Evolutionary conservation across 1,284 basidiomycete species (phyloP).

Genomic region (Sporisorium reilianum): DNA sequence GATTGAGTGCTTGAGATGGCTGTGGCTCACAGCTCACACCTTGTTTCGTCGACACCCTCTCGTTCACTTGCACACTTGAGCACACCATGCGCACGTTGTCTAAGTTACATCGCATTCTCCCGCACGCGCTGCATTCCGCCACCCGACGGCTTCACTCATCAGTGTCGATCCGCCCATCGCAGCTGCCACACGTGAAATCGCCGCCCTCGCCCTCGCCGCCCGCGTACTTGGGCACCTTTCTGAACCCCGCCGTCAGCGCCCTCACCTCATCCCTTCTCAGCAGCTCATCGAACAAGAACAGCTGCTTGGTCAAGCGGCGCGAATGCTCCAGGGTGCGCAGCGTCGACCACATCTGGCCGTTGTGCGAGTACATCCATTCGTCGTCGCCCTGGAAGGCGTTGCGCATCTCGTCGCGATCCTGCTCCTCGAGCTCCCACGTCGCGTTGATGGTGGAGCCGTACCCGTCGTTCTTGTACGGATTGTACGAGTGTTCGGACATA

Average conservation of each 20-base stretch:
- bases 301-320: slow-evolving; percentile 1
- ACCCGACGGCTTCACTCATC: slow-evolving; percentile 1
- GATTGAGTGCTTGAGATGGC: too few relatives aligned
- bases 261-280: slow-evolving; percentile 23
- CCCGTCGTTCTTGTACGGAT: slow-evolving; percentile 10
- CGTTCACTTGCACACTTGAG: too few relatives aligned
- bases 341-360: slow-evolving; percentile 7
- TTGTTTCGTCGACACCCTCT: too few relatives aligned
- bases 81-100: too few relatives aligned
- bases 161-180: slow-evolving; percentile 14
- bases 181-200: slow-evolving; percentile 11
- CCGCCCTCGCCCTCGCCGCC: slow-evolving; percentile 4
- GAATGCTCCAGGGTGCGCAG: neutral
- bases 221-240: slow-evolving; percentile 13
- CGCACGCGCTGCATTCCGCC: too few relatives aligned
- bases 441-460: neutral
- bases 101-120: too few relatives aligned
- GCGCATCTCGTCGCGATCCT: neutral
- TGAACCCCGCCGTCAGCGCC: slow-evolving; percentile 18
- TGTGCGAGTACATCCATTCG: neutral
- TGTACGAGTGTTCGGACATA: neutral
- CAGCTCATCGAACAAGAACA: slow-evolving; percentile 26
- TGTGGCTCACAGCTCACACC: too few relatives aligned
- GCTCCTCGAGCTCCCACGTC: neutral
- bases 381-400: neutral